phyloP scores from a whole-genome alignment of 2,329 filamentous ascomycete species.

The Fusarium odoratissimum region DNA sequence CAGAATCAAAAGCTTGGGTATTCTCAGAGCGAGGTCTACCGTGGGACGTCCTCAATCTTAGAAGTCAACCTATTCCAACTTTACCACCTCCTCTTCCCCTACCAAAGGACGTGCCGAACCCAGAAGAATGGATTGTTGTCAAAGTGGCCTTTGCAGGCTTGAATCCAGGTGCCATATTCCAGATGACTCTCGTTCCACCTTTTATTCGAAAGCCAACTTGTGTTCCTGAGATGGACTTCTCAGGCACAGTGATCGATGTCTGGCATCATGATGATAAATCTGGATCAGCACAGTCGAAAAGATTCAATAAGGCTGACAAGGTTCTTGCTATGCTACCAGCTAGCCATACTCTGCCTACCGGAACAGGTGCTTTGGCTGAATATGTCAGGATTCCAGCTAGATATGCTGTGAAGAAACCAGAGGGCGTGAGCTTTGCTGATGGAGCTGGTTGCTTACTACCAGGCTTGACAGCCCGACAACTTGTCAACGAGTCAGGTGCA shows the following conservation, averaged over 20 bases:
- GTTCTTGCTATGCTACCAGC: slow-evolving; percentile 5
- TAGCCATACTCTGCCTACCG: slow-evolving; percentile 15
- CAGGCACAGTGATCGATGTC: slow-evolving; percentile 53
- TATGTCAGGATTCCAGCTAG: slow-evolving; percentile 52
- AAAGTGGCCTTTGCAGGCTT: slow-evolving; percentile 57
- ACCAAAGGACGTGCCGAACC: slow-evolving; percentile 42
- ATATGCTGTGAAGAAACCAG: slow-evolving; percentile 50
- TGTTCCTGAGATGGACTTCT: slow-evolving; percentile 58
- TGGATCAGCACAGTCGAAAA: slow-evolving; percentile 11
- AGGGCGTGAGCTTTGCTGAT: slow-evolving; percentile 46
- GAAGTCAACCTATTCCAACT: background rate
- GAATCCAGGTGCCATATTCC: slow-evolving; percentile 57
- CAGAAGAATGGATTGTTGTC: slow-evolving; percentile 54
- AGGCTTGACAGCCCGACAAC: slow-evolving; percentile 53
- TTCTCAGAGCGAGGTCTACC: slow-evolving; percentile 1
- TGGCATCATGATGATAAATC: slow-evolving; percentile 44
- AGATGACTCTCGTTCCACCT: slow-evolving; percentile 55
- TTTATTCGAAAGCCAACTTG: slow-evolving; percentile 51
- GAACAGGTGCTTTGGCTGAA: slow-evolving; percentile 55
- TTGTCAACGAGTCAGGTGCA: slow-evolving; percentile 53
- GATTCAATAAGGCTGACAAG: slow-evolving; percentile 7
- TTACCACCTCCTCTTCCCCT: slow-evolving; percentile 35
- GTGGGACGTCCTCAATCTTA: slow-evolving; percentile 1
- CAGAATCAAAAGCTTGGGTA: slow-evolving; percentile 1
- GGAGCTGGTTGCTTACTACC: slow-evolving; percentile 54